Percentiles rank a stretch among this genome's conserved stretches.
These are phyloP conservation scores for Setomelanomma holmii DNA, from an alignment of 2,329 filamentous ascomycete genomes.

Conservation along the genomic window DNA sequence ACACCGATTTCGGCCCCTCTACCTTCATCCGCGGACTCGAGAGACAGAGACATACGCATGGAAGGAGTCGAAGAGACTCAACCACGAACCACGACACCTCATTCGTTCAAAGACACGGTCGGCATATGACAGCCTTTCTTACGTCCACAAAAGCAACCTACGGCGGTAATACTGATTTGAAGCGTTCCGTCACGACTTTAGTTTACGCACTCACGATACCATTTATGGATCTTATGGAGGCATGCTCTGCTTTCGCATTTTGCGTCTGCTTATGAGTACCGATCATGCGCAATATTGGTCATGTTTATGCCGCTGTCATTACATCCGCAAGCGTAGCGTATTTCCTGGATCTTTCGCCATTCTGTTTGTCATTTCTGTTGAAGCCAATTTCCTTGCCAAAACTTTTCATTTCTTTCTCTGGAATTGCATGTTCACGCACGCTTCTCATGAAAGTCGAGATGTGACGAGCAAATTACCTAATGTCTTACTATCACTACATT, in stretches of 20 bases:
- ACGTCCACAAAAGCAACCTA: constrained; percentile 46
- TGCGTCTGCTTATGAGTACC: constrained; percentile 35
- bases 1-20: constrained; percentile 47
- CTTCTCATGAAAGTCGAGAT: constrained; percentile 40
- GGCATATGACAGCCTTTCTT: constrained; percentile 51
- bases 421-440: constrained; percentile 34
- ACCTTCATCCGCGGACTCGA: constrained; percentile 39
- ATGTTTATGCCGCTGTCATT: constrained; percentile 19
- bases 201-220: constrained; percentile 49
- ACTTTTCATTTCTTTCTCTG: constrained; percentile 21
- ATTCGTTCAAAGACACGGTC: constrained; percentile 53
- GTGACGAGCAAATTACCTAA: constrained; percentile 44
- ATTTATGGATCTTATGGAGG: constrained; percentile 45
- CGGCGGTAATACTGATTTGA: constrained; percentile 49
- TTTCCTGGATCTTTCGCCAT: constrained; percentile 11
- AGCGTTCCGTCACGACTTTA: constrained; percentile 46
- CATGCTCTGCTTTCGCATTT: constrained; percentile 34
- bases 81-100: constrained; percentile 49
- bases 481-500: constrained; percentile 46
- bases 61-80: constrained; percentile 49
- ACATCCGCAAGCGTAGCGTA: constrained; percentile 11
- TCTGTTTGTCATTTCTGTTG: not conserved
- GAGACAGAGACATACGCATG: constrained; percentile 46
- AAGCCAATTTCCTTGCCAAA: constrained; percentile 29
- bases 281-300: constrained; percentile 30